Conservation (phyloP, 805 yeast genomes). For the Starmerella powellii region DNA sequence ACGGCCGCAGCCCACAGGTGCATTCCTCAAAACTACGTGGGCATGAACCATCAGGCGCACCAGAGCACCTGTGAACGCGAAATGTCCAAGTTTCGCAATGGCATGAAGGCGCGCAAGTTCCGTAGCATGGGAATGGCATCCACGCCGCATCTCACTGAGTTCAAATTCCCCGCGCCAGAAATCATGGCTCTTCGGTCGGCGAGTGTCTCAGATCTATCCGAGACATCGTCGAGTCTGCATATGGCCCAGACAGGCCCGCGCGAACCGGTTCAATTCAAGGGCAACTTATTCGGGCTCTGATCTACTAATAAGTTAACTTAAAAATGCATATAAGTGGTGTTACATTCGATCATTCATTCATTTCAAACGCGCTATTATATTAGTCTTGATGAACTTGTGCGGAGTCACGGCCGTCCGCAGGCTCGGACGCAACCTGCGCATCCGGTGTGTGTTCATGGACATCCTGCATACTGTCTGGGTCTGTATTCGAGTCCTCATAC, state of each 20-base stretch:
- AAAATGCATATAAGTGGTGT: too few relatives aligned
- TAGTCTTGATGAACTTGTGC: too few relatives aligned
- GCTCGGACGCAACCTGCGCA: too few relatives aligned
- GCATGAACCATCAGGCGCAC: conserved; percentile 58
- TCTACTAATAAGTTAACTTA: neutral
- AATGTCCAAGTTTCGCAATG: conserved; percentile 40
- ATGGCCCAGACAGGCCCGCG: too few relatives aligned
- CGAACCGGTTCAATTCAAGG: too few relatives aligned
- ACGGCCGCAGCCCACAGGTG: conserved; percentile 48
- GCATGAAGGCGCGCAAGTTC: conserved; percentile 27
- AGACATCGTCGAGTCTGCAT: neutral
- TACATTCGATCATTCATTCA: too few relatives aligned
- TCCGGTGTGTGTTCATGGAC: too few relatives aligned
- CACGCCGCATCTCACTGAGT: conserved; percentile 11
- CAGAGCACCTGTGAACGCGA: conserved; percentile 41
- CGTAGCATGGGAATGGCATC: conserved; percentile 3
- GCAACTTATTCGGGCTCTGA: conserved; percentile 1
- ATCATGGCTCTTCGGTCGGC: conserved; percentile 7
- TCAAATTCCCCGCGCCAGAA: conserved; percentile 12
- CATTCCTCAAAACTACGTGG: conserved; percentile 66
- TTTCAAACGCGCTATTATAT: too few relatives aligned
- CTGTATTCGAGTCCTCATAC: too few relatives aligned
- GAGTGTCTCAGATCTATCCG: conserved; percentile 6
- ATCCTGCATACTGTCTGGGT: too few relatives aligned
- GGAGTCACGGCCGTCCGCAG: too few relatives aligned